Conservation (phyloP, 805 yeast genomes). For the Barnettozyma wickerhamii region DNA sequence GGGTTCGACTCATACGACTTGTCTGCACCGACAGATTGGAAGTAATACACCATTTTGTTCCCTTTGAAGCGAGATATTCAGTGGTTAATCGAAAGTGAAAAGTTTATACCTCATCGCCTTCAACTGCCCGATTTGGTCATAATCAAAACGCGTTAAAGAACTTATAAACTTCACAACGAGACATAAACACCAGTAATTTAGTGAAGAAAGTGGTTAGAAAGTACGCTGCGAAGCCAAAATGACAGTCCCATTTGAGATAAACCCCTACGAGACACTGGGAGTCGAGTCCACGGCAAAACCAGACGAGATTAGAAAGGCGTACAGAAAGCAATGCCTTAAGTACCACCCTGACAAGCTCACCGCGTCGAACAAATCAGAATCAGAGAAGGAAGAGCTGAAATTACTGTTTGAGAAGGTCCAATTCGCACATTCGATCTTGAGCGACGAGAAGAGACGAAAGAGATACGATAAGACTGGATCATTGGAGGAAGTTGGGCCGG, state of each 20-base stretch:
- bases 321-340: conserved; percentile 56
- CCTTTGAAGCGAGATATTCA: no score
- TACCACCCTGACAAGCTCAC: conserved; percentile 71
- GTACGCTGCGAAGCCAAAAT: conserved; percentile 8
- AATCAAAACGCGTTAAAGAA: background rate
- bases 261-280: conserved; percentile 56
- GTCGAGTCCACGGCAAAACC: conserved; percentile 39
- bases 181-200: no score
- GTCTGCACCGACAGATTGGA: conserved; percentile 32
- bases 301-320: conserved; percentile 59
- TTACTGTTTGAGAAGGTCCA: conserved; percentile 63
- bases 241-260: conserved; percentile 43
- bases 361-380: conserved; percentile 21
- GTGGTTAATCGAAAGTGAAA: no score
- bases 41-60: conserved; percentile 41
- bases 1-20: conserved; percentile 28
- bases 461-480: conserved; percentile 71
- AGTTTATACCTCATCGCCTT: no score
- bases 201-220: no score
- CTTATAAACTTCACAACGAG: no score
- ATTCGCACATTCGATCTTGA: conserved; percentile 66
- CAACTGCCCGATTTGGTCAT: background rate
- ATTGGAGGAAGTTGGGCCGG: conserved; percentile 35
- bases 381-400: conserved; percentile 32
- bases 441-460: conserved; percentile 51